A percentile compares a stretch with the other conserved stretches of the same genome.
phyloP scores from a whole-genome alignment of 2,329 filamentous ascomycete genomes.

The Colletotrichum limetticola region DNA sequence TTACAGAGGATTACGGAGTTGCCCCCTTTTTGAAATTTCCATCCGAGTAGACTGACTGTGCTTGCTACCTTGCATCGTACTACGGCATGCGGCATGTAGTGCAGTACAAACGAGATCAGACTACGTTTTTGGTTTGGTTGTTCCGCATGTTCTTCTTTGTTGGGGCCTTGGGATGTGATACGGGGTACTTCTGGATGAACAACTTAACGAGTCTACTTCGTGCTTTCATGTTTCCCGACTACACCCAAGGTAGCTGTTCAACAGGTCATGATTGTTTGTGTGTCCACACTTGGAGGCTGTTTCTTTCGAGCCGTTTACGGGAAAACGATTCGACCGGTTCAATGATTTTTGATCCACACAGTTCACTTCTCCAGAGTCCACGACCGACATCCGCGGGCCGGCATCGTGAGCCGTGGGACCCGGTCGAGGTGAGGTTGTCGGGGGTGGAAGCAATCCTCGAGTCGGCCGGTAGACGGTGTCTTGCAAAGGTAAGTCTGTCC shows the following conservation, averaged over 20 bases:
- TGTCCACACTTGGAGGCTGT: no score
- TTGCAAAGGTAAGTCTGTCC: background rate
- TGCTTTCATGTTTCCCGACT: no score
- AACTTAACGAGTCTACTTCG: no score
- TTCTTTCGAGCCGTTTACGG: background rate
- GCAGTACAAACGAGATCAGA: rapidly evolving
- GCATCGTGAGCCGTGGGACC: constrained; percentile 7
- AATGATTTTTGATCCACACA: background rate
- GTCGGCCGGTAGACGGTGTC: background rate
- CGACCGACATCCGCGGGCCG: constrained; percentile 28
- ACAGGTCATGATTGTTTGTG: no score
- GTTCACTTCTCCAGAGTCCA: background rate
- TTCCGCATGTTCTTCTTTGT: no score
- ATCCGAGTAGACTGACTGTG: background rate
- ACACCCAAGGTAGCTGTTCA: no score
- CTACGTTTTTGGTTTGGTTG: no score
- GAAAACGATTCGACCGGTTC: background rate
- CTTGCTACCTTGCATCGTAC: background rate
- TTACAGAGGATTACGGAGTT: background rate
- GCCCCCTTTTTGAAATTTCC: background rate
- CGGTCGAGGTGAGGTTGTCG: constrained; percentile 23
- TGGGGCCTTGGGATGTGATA: no score
- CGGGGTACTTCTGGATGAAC: no score
- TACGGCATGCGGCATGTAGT: background rate
- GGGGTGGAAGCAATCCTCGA: background rate